Evolutionary conservation across 2,329 filamentous ascomycete genomes (phyloP), one percentile per base, ranked within the genome.

Genomic region (Alternaria tenuissima): DNA sequence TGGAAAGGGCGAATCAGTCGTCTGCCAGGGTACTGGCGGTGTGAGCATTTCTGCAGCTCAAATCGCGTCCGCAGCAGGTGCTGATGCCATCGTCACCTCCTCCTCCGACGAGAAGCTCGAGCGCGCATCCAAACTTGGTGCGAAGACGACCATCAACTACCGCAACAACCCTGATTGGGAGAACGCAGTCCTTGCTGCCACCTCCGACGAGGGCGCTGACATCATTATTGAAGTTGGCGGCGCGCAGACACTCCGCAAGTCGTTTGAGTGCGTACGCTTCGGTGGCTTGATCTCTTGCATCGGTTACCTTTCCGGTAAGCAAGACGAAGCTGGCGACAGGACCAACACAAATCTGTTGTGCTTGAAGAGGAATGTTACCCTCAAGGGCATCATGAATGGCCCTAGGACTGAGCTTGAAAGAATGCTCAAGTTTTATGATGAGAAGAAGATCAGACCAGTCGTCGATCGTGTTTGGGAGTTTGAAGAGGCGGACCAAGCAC

Each of bases 381-480:
- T 87, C 7, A 86, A 85, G 72, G 84, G 89, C 0, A 84, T 90
- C 7, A 68, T 90, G 28, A 89, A 90, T 72, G 89, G 88, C 0
- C 87, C 88, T 0, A 83, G 82, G 63, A 85, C 87, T 62, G 78
- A 83, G 41, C 84, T 82, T 18, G 79, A 80, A 57, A 76, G 80
- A 64, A 80, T 82, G 79, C 64, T 77, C 47, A 62, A 65, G 47
- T 81, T 82, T 59, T 82, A 81, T 62, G 70, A 76, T 2, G 68
- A 77, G 48, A 79, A 81, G 62, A 52, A 77, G 62, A 80, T 82
- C 20, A 74, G 70, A 30, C 79, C 80, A 0, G 78, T 81, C 2
- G 72, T 82, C 2, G 80, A 82, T 57, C 71, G 68, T 47, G 72
- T 78, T 11, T 81, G 81, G 62, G 63, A 60, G 24, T 81, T 82